Conservation (phyloP, 148 eudicot species). For the Oxyria digyna region DNA sequence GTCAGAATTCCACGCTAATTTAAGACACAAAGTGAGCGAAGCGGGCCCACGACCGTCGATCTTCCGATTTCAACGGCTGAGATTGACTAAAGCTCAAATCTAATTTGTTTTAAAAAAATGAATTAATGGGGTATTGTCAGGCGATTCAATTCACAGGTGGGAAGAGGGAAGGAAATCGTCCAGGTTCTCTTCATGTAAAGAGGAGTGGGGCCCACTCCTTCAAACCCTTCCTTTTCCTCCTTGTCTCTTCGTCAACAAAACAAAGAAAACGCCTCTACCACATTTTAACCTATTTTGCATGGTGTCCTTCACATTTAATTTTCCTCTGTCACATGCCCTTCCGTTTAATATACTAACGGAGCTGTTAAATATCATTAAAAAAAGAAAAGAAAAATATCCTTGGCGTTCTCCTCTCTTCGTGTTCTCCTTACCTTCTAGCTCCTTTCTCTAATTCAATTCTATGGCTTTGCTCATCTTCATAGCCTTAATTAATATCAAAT, state of each 20-base stretch:
- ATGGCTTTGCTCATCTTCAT: no score
- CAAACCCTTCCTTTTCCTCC: neutral
- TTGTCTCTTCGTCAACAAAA: constrained; percentile 2
- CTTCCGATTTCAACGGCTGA: neutral
- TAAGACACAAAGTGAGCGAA: neutral
- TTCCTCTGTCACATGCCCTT: no score
- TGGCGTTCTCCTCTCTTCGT: no score
- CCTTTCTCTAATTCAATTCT: no score
- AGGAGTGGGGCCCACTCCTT: neutral
- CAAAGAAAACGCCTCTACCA: no score
- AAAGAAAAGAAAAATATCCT: no score
- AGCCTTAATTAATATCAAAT: no score
- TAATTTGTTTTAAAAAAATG: neutral
- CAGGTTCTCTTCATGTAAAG: constrained; percentile 8
- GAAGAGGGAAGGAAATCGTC: constrained; percentile 7
- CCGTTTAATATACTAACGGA: no score
- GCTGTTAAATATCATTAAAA: no score
- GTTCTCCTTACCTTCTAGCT: no score
- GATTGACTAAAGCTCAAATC: neutral
- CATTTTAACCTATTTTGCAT: no score
- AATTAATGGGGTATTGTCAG: neutral
- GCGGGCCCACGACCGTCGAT: neutral
- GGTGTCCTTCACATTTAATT: no score
- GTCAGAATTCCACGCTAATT: neutral
- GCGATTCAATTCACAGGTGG: neutral